Percentiles rank a stretch among this genome's conserved stretches.
phyloP scores from a whole-genome alignment of 208 protist genomes.

The Leishmania tropica region DNA sequence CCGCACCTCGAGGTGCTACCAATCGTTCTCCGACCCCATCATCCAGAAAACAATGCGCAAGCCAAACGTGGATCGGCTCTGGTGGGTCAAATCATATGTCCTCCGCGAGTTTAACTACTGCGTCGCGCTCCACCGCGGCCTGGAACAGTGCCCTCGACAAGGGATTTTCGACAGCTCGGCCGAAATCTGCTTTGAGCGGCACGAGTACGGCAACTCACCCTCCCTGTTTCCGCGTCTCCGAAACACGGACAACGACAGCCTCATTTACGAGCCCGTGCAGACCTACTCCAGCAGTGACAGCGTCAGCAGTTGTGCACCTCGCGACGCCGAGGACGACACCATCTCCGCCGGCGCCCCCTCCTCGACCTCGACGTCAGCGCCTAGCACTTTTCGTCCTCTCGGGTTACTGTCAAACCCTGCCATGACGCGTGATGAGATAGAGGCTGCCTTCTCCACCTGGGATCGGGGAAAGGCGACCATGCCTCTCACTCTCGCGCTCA shows the following conservation, averaged over 20 bases:
- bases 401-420: background rate
- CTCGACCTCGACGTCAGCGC: background rate
- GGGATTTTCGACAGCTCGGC: conserved; percentile 26
- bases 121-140: conserved; percentile 47
- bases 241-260: conserved; percentile 24
- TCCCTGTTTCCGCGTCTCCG: conserved; percentile 4
- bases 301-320: background rate
- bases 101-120: conserved; percentile 82
- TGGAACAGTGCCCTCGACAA: conserved; percentile 27
- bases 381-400: conserved; percentile 9
- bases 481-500: conserved; percentile 52
- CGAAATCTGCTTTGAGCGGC: conserved; percentile 13
- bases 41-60: conserved; percentile 41
- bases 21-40: conserved; percentile 52
- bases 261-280: conserved; percentile 15
- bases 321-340: background rate
- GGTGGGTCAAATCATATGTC: conserved; percentile 54
- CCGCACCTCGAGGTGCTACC: conserved; percentile 75
- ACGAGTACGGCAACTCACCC: background rate
- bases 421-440: conserved; percentile 38
- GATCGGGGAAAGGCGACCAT: conserved; percentile 25
- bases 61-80: conserved; percentile 50
- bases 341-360: background rate
- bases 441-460: conserved; percentile 33
- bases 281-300: background rate